Base-by-base conservation (phyloP, 2,329 filamentous ascomycete species). In the Gnomoniopsis sp. region DNA sequence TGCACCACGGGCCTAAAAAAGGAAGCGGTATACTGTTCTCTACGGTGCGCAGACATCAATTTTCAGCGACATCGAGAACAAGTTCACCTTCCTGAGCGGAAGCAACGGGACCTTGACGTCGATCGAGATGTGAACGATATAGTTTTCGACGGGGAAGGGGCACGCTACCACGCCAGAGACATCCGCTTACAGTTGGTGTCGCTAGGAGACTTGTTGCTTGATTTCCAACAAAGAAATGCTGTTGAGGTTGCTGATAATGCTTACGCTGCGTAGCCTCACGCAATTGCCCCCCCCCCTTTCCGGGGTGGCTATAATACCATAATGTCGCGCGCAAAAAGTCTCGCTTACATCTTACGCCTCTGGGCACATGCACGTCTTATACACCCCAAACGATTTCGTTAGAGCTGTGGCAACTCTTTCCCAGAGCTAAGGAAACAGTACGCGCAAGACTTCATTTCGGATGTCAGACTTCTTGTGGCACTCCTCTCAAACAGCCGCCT, bases 41-140 rank as follows among this genome's bases (percentile, higher is more conserved):
- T 64, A 7, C 61, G 61, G n/a, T 74, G 72, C 53, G 70, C 70
- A 17, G 64, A 61, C 36, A 58, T 63, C 22, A 67, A 73, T 48
- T 72, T 72, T 51, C 65, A 68, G 51, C 59, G 61, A 1, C 72
- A 74, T 57, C 69, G 70, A 54, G 69, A 73, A 54, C 61, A 58
- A 1, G 65, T 70, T 6, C 71, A 73, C 56, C 61, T 72, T 34
- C 67, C 65, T 1, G 62, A 63, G 49, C 67, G 71, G 33, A 36
- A 19, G 46, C 34, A 49, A 38, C 53, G 51, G 49, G 53, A 43
- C 6, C 44, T 60, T 1, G 48, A 58, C 3, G 55, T 44, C 14
- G 54, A 64, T 4, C 55, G 57, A 19, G 65, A 65, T 59, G 33
- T 58, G 43, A 57, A 60, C 12, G 56, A 63, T 47, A 56, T 67